Evolutionary conservation across 352 stramenopile species (phyloP).

Genomic region (Pythium chondricola): DNA sequence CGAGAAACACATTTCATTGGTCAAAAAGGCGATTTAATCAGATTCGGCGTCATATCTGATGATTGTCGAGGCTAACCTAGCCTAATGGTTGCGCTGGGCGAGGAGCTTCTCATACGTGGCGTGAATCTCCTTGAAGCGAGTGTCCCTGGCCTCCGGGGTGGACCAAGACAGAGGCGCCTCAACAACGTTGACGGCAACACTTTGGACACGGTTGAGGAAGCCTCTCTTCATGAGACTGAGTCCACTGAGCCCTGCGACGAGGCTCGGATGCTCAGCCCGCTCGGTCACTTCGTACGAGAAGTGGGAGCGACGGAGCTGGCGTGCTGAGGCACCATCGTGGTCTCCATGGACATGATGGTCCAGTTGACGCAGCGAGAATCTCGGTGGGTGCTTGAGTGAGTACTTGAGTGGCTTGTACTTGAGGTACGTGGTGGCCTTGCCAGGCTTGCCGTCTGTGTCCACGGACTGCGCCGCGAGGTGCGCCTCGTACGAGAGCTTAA

Average conservation of each 20-base stretch:
- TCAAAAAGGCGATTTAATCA: background rate
- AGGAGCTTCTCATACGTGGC: constrained; percentile 39
- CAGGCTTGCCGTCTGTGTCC: constrained; percentile 3
- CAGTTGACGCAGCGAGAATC: constrained; percentile 35
- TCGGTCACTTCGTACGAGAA: constrained; percentile 11
- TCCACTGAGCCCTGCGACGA: too few species aligned
- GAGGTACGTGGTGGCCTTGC: constrained; percentile 24
- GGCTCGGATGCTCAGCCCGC: background rate
- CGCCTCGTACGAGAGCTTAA: constrained; percentile 77
- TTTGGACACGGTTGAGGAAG: constrained; percentile 16
- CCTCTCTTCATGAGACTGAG: background rate
- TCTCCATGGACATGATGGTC: constrained; percentile 2
- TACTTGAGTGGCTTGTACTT: constrained; percentile 82
- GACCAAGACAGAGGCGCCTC: constrained; percentile 34
- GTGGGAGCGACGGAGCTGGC: too few species aligned
- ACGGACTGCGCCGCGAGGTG: constrained; percentile 50
- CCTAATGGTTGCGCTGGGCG: constrained; percentile 11
- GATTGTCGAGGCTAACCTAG: too few species aligned
- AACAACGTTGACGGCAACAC: constrained; percentile 20
- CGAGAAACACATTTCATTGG: background rate
- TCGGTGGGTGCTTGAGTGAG: constrained; percentile 38
- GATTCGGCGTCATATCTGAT: background rate
- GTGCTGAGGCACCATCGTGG: too few species aligned
- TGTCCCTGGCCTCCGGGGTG: constrained; percentile 27
- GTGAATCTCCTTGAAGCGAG: constrained; percentile 32